phyloP scores from a whole-genome alignment of 2,329 filamentous ascomycete genomes.

The Thelonectria discophora region DNA sequence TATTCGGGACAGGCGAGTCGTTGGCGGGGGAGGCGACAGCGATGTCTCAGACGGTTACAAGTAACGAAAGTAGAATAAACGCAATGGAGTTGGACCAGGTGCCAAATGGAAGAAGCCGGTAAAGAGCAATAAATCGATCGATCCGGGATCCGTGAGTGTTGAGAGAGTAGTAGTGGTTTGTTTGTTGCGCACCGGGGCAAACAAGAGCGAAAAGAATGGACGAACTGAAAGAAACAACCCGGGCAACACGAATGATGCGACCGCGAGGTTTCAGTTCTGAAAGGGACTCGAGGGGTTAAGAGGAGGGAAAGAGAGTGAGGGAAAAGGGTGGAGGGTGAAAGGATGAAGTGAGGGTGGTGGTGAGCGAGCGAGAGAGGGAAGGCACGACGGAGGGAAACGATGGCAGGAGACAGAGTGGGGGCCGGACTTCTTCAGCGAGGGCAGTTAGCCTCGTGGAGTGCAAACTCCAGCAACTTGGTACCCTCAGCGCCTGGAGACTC shows the following conservation, averaged over 20 bases:
- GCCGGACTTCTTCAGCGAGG: slow-evolving; percentile 2
- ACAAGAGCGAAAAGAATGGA: slow-evolving; percentile 42
- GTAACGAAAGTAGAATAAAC: slow-evolving; percentile 25
- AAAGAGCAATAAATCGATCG: slow-evolving; percentile 14
- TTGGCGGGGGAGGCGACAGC: slow-evolving; percentile 31
- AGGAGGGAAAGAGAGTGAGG: slow-evolving; percentile 26
- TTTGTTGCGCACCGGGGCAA: slow-evolving; percentile 29
- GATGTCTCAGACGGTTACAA: slow-evolving; percentile 38
- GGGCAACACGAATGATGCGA: slow-evolving; percentile 33
- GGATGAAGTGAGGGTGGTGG: slow-evolving; percentile 27
- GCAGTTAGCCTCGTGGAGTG: slow-evolving; percentile 1
- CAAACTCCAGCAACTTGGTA: slow-evolving; percentile 1
- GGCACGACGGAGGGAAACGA: slow-evolving; percentile 14
- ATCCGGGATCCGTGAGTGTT: slow-evolving; percentile 16
- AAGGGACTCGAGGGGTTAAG: slow-evolving; percentile 14
- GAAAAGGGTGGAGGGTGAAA: slow-evolving; percentile 19
- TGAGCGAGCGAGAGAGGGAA: slow-evolving; percentile 27
- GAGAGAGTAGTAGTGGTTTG: slow-evolving; percentile 3
- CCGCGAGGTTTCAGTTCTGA: slow-evolving; percentile 36
- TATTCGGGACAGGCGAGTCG: slow-evolving; percentile 36
- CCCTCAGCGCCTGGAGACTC: no score
- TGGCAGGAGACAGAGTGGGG: slow-evolving; percentile 9
- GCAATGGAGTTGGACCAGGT: slow-evolving; percentile 39
- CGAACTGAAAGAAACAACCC: slow-evolving; percentile 40
- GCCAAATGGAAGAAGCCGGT: slow-evolving; percentile 33